Percentiles rank a stretch among this genome's conserved stretches.
Evolutionary conservation across 225 moss, liverwort and hornwort genomes (phyloP).

Genomic region (Anthoceros angustus): DNA sequence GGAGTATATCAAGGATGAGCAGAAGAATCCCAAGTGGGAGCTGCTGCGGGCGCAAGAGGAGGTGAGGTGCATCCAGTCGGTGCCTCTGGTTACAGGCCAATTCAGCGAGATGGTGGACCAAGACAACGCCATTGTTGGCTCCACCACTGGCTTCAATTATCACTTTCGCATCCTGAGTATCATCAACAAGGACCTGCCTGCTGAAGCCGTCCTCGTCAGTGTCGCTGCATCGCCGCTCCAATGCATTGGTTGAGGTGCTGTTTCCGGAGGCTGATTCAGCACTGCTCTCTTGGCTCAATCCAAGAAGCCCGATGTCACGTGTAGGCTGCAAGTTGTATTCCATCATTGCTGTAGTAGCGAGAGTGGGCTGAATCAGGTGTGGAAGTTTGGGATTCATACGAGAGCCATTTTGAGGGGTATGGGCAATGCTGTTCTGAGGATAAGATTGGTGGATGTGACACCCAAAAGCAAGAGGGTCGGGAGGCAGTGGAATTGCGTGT

Average conservation of each 20-base stretch:
- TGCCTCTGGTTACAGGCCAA: slow-evolving; percentile 87
- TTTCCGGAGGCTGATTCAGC: slow-evolving; percentile 96
- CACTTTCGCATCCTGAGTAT: slow-evolving; percentile 83
- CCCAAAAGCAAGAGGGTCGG: slow-evolving; percentile 92
- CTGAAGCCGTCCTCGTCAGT: slow-evolving; percentile 88
- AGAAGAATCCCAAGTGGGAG: slow-evolving; percentile 96
- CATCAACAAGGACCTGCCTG: slow-evolving; percentile 63
- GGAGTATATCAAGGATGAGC: slow-evolving; percentile 93
- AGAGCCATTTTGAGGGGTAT: neutral
- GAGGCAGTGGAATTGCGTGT: slow-evolving; percentile 33
- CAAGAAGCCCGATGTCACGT: slow-evolving; percentile 89
- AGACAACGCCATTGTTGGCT: slow-evolving; percentile 85
- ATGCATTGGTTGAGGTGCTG: slow-evolving; percentile 81
- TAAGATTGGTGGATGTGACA: slow-evolving; percentile 96
- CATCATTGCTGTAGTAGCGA: too few relatives aligned
- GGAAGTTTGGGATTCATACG: neutral
- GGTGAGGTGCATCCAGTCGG: slow-evolving; percentile 93
- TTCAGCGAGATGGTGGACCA: slow-evolving; percentile 99
- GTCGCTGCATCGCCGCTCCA: slow-evolving; percentile 82
- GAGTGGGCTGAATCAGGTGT: slow-evolving; percentile 12
- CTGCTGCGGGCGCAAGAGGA: slow-evolving; percentile 83
- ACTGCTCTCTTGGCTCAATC: slow-evolving; percentile 86
- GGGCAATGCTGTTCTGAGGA: slow-evolving; percentile 10
- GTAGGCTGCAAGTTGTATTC: too few relatives aligned
- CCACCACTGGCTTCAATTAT: slow-evolving; percentile 85